Evolutionary conservation across 2,329 filamentous ascomycete genomes (phyloP), one percentile per base, ranked within the genome.

Genomic region (Diaporthe ampelina): DNA sequence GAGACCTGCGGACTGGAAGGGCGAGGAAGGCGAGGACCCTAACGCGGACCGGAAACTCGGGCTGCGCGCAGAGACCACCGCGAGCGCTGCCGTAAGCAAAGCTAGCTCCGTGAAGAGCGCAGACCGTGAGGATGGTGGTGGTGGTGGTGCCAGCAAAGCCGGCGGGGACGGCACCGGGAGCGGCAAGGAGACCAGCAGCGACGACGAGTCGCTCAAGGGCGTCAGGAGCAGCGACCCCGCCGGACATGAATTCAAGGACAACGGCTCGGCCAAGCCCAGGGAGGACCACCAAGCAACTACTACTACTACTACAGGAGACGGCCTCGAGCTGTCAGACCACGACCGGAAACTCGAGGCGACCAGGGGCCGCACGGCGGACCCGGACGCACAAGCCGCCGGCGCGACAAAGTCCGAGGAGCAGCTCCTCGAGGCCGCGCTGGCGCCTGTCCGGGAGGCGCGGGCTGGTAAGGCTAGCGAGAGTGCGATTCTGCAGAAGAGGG

Each of bases 1-100:
- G 77, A 83, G 85, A 63, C 84, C 94, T 1, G 91, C 94, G 0
- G 91, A 97, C 80, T 97, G 95, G 95, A 91, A 92, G 74, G 93
- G 93, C 1, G 86, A 81, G 0, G 84, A 87, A 57, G 79, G 80
- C 5, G 84, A 85, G 57, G 85, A 86, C 24, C 86, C 88, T 0
- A 84, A 83, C 9, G 83, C 87, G 17, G 86, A 89, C 75, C 94
- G 91, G 79, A 89, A 91, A 63, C 84, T 97, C 1, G 95, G 95
- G 0, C 80, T 97, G 67, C 85, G 93, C 37, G 89, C 88, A 6
- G 89, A 91, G 74, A 92, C 89, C 9, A 90, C 92, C 0, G 88
- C 88, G 0, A 95, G 93, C 77, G 89, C 88, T 1, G 87, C 91
- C 71, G 86, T 95, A 21, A 95, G 94, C 80, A 89, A 91, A 76